A percentile compares a stretch with the other conserved stretches of the same genome.
phyloP scores from a whole-genome alignment of 495 filamentous ascomycete genomes.

The Penicillium waksmanii region DNA sequence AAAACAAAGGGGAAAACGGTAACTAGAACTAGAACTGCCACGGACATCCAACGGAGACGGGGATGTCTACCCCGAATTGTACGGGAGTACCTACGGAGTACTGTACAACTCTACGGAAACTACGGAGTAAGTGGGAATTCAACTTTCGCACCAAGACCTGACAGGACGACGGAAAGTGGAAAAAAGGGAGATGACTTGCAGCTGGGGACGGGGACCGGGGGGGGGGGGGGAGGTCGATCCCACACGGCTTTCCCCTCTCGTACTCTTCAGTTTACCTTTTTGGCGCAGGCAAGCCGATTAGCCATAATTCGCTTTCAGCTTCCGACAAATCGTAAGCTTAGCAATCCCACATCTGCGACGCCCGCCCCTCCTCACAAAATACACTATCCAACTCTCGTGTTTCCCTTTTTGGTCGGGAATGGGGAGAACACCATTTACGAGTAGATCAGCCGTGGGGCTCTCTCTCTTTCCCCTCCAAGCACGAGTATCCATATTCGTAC shows the following conservation, averaged over 20 bases:
- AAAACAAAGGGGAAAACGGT: not conserved
- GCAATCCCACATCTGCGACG: not conserved
- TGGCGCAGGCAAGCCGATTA: slow-evolving; percentile 23
- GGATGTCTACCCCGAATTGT: not conserved
- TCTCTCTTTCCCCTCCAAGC: not conserved
- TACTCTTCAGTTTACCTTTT: slow-evolving; percentile 7
- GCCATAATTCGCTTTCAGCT: slow-evolving; percentile 10
- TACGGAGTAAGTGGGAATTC: not conserved
- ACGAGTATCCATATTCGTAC: too few relatives aligned
- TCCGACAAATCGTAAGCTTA: slow-evolving; percentile 12
- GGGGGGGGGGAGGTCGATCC: slow-evolving; percentile 19
- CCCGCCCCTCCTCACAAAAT: not conserved
- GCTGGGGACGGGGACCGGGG: not conserved
- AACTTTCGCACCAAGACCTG: not conserved
- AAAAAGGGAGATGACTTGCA: slow-evolving; percentile 32
- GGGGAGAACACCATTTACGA: slow-evolving; percentile 13
- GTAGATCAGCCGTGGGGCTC: slow-evolving; percentile 18
- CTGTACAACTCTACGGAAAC: not conserved
- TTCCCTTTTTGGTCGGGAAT: slow-evolving; percentile 2
- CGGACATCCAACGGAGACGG: not conserved
- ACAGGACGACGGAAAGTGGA: not conserved
- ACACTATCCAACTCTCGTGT: slow-evolving; percentile 3
- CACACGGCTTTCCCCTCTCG: slow-evolving; percentile 25
- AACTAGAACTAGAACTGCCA: not conserved
- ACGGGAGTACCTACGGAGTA: not conserved